Base-by-base conservation (phyloP, 768 basidiomycete species). In the Clitopilus passeckerianus region DNA sequence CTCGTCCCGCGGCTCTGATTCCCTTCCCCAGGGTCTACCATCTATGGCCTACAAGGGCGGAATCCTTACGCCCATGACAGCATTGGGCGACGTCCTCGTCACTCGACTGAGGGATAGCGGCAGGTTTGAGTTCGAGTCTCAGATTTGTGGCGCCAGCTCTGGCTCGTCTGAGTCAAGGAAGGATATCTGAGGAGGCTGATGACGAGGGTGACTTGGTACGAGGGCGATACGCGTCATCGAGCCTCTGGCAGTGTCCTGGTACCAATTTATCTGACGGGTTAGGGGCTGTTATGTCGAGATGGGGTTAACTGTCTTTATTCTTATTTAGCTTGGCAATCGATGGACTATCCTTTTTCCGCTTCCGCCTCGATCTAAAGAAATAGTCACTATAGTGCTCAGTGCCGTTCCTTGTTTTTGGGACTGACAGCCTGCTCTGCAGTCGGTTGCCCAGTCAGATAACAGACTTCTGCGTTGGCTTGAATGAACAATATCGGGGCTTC, bases 1-100 rank as follows among this genome's bases (percentile, higher is more conserved):
- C 9, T 57, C 52, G 8, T 52, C 58, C 27, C 18, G 46, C 3
- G 61, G 58, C 12, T 68, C 69, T 23, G 61, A 62, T 12, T 66
- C 77, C 27, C 74, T 81, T 16, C 77, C 74, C 15, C 68, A 74
- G 4, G 66, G 59, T 1, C 80, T 94, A 1, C 83, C 92, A 0
- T 63, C 76, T 0, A 69, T 87, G 6, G 86, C 82, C 3, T 76
- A 74, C 54, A 71, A 77, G 52, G 95, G 94, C 12, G 95, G 95
- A 0, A 72, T 95, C 1, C 75, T 97, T 54, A 98, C 95, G 1
- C 88, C 95, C 0, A 83, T 88, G 71, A 85, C 84, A 4, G 95
- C 91, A 1, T 80, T 96, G 59, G 95, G 94, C 15, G 85, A 90
- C 60, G 82, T 85, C 6, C 71, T 95, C 35, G 74, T 94, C 34